phyloP scores from a whole-genome alignment of 1,284 basidiomycete species.

The Puccinia coronata region DNA sequence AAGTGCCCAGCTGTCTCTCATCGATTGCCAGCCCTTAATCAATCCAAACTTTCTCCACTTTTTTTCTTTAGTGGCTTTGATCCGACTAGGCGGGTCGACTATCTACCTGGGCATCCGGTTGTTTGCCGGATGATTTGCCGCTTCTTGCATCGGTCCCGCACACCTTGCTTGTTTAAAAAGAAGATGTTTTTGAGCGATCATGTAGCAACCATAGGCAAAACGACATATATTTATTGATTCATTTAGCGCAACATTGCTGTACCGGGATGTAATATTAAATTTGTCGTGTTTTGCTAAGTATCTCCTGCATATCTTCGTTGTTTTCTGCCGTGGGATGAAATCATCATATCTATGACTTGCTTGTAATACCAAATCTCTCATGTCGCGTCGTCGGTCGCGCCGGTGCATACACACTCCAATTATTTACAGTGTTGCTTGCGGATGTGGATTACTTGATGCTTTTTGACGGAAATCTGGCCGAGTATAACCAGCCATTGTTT shows the following conservation, averaged over 20 bases:
- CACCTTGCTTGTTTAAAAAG: neutral
- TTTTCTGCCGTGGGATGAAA: too few relatives aligned
- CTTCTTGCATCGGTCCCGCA: neutral
- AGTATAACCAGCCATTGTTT: too few relatives aligned
- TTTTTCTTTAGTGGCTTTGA: conserved; percentile 38
- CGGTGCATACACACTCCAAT: too few relatives aligned
- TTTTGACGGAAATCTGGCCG: too few relatives aligned
- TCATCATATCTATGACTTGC: too few relatives aligned
- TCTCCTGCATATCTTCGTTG: neutral
- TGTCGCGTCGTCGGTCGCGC: too few relatives aligned
- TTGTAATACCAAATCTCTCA: too few relatives aligned
- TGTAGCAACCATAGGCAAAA: neutral
- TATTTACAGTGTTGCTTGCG: too few relatives aligned
- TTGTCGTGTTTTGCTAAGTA: neutral
- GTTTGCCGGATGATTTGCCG: conserved; percentile 36
- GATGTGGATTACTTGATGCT: too few relatives aligned
- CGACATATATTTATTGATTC: neutral
- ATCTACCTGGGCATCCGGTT: conserved; percentile 41
- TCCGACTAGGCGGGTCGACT: conserved; percentile 40
- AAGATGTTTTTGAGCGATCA: neutral
- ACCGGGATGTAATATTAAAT: conserved; percentile 9
- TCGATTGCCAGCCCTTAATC: conserved; percentile 1
- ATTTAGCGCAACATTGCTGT: neutral
- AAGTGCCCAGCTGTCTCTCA: neutral
- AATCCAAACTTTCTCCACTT: neutral